Conservation (phyloP, 2,329 filamentous ascomycete genomes). For the Talaromyces sp. region DNA sequence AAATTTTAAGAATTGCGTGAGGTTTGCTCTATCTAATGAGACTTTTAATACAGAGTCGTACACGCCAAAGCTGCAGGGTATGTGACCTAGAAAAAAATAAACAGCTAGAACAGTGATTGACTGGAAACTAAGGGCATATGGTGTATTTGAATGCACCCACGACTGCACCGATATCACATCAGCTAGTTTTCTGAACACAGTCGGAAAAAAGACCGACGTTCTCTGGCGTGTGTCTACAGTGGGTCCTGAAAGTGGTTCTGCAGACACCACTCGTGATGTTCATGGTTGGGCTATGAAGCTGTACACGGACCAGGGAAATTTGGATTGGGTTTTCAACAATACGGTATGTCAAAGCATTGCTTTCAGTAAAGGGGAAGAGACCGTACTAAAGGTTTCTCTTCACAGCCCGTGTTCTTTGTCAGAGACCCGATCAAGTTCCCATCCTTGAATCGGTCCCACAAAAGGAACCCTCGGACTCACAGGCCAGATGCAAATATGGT, state of each 20-base stretch:
- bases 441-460: constrained; percentile 66
- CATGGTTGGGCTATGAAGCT: constrained; percentile 50
- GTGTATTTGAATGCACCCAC: constrained; percentile 58
- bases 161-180: constrained; percentile 55
- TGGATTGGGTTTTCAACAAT: constrained; percentile 13
- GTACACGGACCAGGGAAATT: constrained; percentile 48
- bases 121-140: constrained; percentile 39
- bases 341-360: not conserved
- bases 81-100: not conserved
- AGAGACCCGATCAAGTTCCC: constrained; percentile 66
- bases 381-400: not conserved
- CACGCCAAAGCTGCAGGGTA: constrained; percentile 55
- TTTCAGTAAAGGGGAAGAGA: no score
- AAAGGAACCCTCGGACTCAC: constrained; percentile 47
- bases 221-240: constrained; percentile 48
- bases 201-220: constrained; percentile 53
- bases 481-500: constrained; percentile 23
- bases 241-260: constrained; percentile 42
- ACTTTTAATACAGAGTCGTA: constrained; percentile 39
- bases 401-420: constrained; percentile 64
- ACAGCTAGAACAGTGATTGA: not conserved
- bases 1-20: not conserved
- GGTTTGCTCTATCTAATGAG: not conserved
- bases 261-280: constrained; percentile 48
- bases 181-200: constrained; percentile 50